Percentiles rank a stretch among this genome's conserved stretches.
Evolutionary conservation across 345 rosid species (phyloP).

Genomic region (Linum lewisii): DNA sequence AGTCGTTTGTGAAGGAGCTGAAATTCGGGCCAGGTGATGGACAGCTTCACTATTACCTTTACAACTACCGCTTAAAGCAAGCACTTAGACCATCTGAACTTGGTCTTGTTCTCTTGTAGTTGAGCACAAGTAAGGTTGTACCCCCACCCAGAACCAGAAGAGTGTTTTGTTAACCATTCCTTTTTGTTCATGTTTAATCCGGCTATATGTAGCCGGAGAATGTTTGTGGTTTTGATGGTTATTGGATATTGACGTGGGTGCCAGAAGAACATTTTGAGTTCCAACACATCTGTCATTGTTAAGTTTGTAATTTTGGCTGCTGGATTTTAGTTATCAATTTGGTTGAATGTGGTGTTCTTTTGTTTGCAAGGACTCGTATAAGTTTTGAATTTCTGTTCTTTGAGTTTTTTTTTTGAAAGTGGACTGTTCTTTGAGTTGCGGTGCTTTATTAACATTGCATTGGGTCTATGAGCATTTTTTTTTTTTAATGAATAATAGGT

Average conservation of each 20-base stretch:
- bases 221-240: background rate
- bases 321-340: too few relatives aligned
- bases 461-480: too few relatives aligned
- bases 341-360: too few relatives aligned
- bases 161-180: background rate
- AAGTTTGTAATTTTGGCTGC: background rate
- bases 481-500: too few relatives aligned
- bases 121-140: too few relatives aligned
- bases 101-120: conserved; percentile 78
- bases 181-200: background rate
- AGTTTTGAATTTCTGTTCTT: too few relatives aligned
- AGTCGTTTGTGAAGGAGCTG: conserved; percentile 74
- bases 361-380: too few relatives aligned
- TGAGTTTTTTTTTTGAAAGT: too few relatives aligned
- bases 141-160: too few relatives aligned
- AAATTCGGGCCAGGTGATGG: conserved; percentile 96
- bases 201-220: background rate
- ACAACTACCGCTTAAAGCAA: conserved; percentile 54
- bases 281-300: background rate
- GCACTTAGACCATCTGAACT: conserved; percentile 65
- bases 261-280: background rate
- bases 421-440: too few relatives aligned
- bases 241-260: background rate
- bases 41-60: conserved; percentile 85
- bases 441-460: too few relatives aligned